These are phyloP conservation scores for Tulasnella sp. DNA, from an alignment of 768 basidiomycete species.

Conservation along the genomic window DNA sequence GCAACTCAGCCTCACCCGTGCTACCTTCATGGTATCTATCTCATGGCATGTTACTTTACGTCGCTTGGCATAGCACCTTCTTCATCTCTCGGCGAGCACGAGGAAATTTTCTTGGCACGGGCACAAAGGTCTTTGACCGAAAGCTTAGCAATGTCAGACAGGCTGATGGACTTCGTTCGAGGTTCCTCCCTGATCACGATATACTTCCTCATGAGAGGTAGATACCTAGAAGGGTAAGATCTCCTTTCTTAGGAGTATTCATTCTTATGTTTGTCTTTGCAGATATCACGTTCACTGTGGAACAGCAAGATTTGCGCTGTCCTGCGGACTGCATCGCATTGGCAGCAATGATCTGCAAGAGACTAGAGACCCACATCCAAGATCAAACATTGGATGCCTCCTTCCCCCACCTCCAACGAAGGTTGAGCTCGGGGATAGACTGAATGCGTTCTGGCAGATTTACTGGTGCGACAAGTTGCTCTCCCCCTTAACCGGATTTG, in stretches of 20 bases:
- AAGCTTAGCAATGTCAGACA: slow-evolving; percentile 4
- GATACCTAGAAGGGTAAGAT: background rate
- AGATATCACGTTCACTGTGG: slow-evolving; percentile 35
- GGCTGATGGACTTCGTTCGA: slow-evolving; percentile 1
- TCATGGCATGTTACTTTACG: slow-evolving; percentile 11
- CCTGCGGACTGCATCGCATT: slow-evolving; percentile 42
- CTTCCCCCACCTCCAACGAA: background rate
- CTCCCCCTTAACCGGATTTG: background rate
- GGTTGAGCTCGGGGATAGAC: background rate
- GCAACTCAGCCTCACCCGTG: slow-evolving; percentile 8
- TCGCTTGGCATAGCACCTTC: background rate
- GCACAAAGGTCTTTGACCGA: slow-evolving; percentile 6
- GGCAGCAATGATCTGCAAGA: background rate
- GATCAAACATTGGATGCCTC: background rate
- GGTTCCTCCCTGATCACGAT: background rate
- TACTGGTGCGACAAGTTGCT: background rate
- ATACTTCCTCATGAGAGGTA: slow-evolving; percentile 5
- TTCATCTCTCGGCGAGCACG: background rate
- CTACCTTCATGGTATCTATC: slow-evolving; percentile 10
- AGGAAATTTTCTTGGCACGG: background rate
- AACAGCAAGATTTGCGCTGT: slow-evolving; percentile 59
- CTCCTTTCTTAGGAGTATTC: background rate
- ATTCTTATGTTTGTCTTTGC: background rate
- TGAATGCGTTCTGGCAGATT: slow-evolving; percentile 6
- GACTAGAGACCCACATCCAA: background rate